Evolutionary conservation across 371 early-diverging fungal genomes (phyloP).

Genomic region (Blyttiomyces sp.): DNA sequence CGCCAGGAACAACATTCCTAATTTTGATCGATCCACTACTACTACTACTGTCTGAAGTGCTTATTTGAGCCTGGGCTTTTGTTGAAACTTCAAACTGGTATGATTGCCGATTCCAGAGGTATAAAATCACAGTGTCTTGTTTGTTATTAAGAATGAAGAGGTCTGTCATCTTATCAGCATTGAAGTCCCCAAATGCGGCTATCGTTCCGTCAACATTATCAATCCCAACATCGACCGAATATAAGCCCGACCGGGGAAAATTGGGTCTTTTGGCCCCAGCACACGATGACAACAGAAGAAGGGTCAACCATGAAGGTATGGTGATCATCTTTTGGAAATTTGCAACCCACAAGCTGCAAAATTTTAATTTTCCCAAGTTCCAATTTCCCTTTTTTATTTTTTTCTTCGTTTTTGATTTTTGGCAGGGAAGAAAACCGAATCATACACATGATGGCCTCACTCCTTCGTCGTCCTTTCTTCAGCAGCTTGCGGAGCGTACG

Average conservation of each 20-base stretch:
- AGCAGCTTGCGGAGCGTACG: too few relatives aligned
- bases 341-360: too few relatives aligned
- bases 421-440: too few relatives aligned
- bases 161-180: slow-evolving; percentile 82
- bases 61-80: slow-evolving; percentile 16
- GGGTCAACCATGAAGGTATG: too few relatives aligned
- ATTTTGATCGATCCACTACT: slow-evolving; percentile 33
- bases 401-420: too few relatives aligned
- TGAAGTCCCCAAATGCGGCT: slow-evolving; percentile 78
- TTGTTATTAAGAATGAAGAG: slow-evolving; percentile 65
- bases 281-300: neutral
- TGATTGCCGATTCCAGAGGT: slow-evolving; percentile 54
- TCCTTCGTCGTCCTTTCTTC: too few relatives aligned
- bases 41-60: slow-evolving; percentile 1
- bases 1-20: slow-evolving; percentile 76
- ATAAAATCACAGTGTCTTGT: slow-evolving; percentile 61
- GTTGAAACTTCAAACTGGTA: neutral
- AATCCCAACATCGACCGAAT: neutral
- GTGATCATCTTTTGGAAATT: too few relatives aligned
- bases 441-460: too few relatives aligned
- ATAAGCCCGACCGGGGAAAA: neutral
- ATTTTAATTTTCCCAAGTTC: too few relatives aligned
- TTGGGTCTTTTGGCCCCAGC: neutral
- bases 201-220: neutral
- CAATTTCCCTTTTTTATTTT: too few relatives aligned